Base-by-base conservation (phyloP, 2,329 filamentous ascomycete genomes). In the Coniochaeta hoffmannii region DNA sequence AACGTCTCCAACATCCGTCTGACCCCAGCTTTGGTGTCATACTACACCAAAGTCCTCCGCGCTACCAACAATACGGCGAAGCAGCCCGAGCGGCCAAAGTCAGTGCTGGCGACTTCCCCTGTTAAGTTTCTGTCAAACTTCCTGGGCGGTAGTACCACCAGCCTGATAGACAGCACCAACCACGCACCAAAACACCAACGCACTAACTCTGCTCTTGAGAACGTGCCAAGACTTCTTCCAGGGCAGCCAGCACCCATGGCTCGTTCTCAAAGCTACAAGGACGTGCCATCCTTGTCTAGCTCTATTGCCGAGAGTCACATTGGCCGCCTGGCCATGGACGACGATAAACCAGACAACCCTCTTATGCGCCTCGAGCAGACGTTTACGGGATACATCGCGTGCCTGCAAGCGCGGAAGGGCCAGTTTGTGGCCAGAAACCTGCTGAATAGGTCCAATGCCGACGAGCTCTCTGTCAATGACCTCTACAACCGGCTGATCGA, bases 101-200 rank as follows among this genome's bases (percentile, higher is more conserved):
- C 84, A 0, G 89, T 89, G 65, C 79, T 93, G 10, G 85, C 85
- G 4, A 82, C 87, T n/a, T 97, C 92, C 1, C 92, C 93, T 0
- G 89, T 95, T 50, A 97, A 97, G 68, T 79, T 96, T 65, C 76
- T 97, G 15, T 95, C 92, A 0, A 96, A 81, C 65, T 82, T 97
- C 54, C 83, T 95, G 63, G 81, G 83, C 32, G 82, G 83, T 24
- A 78, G 71, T 17, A 69, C 77, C 32, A 77, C 75, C 58, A 73
- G 70, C 34, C 69, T 73, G 12, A 58, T 67, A 22, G 63, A 71
- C 51, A 63, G 62, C 61, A 57, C 69, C 2, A 59, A 60, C 19
- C 28, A 51, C 50, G 59, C 57, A 1, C 68, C 73, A 10, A 78
- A 76, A 57, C 67, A 68, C 56, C 73, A 72, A 52, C 73, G 73